A percentile compares a stretch with the other conserved stretches of the same genome.
phyloP scores from a whole-genome alignment of 805 yeast genomes.

The Tetrapisispora taiwanensis region DNA sequence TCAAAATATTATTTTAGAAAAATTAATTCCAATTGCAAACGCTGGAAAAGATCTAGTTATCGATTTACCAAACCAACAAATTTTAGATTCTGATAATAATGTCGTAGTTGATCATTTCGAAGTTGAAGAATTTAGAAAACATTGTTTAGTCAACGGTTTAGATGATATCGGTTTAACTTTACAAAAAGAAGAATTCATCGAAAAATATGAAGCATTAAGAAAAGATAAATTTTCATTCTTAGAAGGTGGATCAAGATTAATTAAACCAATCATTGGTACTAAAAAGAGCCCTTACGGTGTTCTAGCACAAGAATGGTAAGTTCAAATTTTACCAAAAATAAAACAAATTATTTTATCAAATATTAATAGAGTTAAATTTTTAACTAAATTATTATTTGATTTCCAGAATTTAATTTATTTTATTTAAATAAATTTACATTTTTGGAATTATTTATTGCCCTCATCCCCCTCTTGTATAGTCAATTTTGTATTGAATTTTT shows the following conservation, averaged over 20 bases:
- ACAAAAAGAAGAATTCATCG: slow-evolving; percentile 73
- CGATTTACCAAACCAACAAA: slow-evolving; percentile 81
- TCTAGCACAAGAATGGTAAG: slow-evolving; percentile 67
- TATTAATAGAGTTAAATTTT: too few relatives aligned
- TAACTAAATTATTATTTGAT: too few relatives aligned
- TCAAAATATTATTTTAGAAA: slow-evolving; percentile 58
- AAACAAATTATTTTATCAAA: neutral
- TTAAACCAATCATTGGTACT: slow-evolving; percentile 51
- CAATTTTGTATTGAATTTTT: neutral
- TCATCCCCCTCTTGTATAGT: neutral
- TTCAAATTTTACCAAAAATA: slow-evolving; percentile 5
- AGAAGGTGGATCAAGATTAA: slow-evolving; percentile 71
- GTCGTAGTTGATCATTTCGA: slow-evolving; percentile 76
- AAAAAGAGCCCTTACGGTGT: slow-evolving; percentile 60
- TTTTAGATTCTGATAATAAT: slow-evolving; percentile 54
- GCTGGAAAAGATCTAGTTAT: slow-evolving; percentile 60
- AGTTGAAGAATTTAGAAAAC: slow-evolving; percentile 85
- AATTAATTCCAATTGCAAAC: slow-evolving; percentile 71
- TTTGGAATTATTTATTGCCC: neutral
- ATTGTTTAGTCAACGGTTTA: slow-evolving; percentile 86
- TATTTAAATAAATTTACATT: too few relatives aligned
- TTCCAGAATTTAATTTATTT: too few relatives aligned
- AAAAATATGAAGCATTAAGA: slow-evolving; percentile 67
- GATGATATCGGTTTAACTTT: slow-evolving; percentile 95
- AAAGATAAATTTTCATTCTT: slow-evolving; percentile 77